Evolutionary conservation across 225 moss, liverwort and hornwort genomes (phyloP).

Genomic region (Pseudisothecium myosuroides): DNA sequence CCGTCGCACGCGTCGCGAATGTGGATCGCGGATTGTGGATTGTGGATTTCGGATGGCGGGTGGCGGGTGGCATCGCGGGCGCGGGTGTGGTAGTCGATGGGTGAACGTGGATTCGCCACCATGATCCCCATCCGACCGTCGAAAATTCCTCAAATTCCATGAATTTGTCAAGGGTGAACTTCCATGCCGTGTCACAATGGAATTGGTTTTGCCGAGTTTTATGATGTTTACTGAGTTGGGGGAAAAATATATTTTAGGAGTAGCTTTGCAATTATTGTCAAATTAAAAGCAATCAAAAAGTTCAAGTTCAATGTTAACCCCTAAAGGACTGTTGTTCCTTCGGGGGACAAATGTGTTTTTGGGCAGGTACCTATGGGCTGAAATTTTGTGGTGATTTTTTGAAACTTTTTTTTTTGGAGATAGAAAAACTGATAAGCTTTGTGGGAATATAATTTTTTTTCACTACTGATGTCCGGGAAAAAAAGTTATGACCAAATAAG

Average conservation of each 20-base stretch:
- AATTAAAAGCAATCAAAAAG: neutral
- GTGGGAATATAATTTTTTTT: too few species aligned
- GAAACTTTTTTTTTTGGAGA: too few species aligned
- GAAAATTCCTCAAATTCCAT: neutral
- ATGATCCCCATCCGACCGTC: neutral
- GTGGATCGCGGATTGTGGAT: neutral
- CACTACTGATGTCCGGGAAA: too few species aligned
- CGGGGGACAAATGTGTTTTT: too few species aligned
- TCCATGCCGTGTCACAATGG: neutral
- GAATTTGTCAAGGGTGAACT: too few species aligned
- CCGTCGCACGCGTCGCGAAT: neutral
- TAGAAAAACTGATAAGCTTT: too few species aligned
- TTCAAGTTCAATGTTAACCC: neutral
- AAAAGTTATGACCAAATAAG: too few species aligned
- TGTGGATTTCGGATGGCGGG: neutral
- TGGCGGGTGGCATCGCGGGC: neutral
- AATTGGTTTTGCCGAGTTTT: neutral
- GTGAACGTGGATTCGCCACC: neutral
- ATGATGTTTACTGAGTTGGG: neutral
- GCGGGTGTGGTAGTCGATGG: neutral
- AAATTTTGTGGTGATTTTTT: too few species aligned
- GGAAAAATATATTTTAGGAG: fast-evolving
- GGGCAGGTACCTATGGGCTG: too few species aligned
- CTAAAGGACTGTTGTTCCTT: too few species aligned
- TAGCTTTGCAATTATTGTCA: neutral